phyloP scores from a whole-genome alignment of 352 stramenopile genomes.

The Plasmopara viticola region DNA sequence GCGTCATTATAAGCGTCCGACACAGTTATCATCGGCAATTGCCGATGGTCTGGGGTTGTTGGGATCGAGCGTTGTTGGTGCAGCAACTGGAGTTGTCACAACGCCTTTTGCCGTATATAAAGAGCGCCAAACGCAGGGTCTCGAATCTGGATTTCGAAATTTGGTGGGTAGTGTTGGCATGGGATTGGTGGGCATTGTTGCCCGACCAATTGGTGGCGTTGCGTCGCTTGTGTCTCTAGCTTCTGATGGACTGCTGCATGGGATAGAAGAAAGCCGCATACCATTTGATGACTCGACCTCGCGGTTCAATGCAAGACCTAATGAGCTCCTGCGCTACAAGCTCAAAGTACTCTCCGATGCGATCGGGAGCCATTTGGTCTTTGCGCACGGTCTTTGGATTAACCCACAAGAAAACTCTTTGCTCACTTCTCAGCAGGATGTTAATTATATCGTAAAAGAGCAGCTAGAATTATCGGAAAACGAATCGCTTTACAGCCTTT shows the following conservation, averaged over 20 bases:
- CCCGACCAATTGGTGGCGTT: conserved; percentile 68
- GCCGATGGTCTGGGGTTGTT: conserved; percentile 59
- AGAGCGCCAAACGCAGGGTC: conserved; percentile 54
- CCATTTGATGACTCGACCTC: conserved; percentile 27
- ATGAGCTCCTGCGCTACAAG: conserved; percentile 73
- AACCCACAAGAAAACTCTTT: conserved; percentile 23
- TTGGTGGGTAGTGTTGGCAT: conserved; percentile 69
- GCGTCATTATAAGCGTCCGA: conserved; percentile 61
- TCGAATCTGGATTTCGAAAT: conserved; percentile 51
- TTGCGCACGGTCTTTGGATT: conserved; percentile 62
- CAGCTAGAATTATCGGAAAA: conserved; percentile 20
- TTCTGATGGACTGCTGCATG: conserved; percentile 68
- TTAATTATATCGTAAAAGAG: conserved; percentile 27
- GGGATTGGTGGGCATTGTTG: conserved; percentile 72
- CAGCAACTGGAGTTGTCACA: conserved; percentile 65
- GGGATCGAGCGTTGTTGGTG: conserved; percentile 68
- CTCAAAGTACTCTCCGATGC: conserved; percentile 62
- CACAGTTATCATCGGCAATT: conserved; percentile 54
- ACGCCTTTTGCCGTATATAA: conserved; percentile 73
- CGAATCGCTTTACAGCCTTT: conserved; percentile 24
- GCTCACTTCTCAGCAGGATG: conserved; percentile 9
- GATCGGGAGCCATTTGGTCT: conserved; percentile 40
- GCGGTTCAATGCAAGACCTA: conserved; percentile 45
- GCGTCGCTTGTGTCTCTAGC: conserved; percentile 72
- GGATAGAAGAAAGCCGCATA: conserved; percentile 34